Evolutionary conservation across 768 basidiomycete genomes (phyloP), one percentile per base, ranked within the genome.

Genomic region (Postia placenta): DNA sequence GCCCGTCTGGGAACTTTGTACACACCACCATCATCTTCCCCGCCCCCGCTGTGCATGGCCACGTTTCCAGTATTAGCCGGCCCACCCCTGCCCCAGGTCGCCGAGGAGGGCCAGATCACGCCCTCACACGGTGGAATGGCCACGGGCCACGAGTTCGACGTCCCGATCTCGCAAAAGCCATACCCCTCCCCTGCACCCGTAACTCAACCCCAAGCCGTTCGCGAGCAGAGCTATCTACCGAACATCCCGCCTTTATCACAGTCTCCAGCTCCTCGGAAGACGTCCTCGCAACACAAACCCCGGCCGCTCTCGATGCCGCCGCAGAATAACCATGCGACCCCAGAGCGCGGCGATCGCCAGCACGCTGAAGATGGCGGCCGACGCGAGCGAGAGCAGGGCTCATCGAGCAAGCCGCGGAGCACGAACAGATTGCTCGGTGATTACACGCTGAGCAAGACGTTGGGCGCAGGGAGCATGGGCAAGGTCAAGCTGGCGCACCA

Each of bases 381-480:
- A 11, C 48, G 48, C 9, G 42, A 44, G 4, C 42, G 27, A 14
- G 45, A 47, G 30, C 60, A 55, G 26, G 33, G 52, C 45, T 45
- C 60, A 38, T 47, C 59, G 19, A 50, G 55, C 52, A 65, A 59
- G 48, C 42, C 60, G 30, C 59, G 67, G 43, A 61, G 64, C 37
- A 65, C 66, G 36, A 69, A 71, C 58, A 69, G 86, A 67, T 74
- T 91, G 50, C 74, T 99, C 14, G 95, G 94, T 26, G 92, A 97
- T 64, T 99, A 96, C 72, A 89, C 89, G 52, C 79, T 99, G 57
- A 88, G 88, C 62, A 98, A 97, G 78, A 96, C 95, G 4, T 77
- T 99, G 36, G 95, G 95, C 22, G 95, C 94, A 19, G 95, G 95
- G 30, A 92, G 89, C 65, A 99, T 99, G 95, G 95, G 95, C 56